Base-by-base conservation (phyloP, 148 eudicot species). In the Mesembryanthemum crystallinum region DNA sequence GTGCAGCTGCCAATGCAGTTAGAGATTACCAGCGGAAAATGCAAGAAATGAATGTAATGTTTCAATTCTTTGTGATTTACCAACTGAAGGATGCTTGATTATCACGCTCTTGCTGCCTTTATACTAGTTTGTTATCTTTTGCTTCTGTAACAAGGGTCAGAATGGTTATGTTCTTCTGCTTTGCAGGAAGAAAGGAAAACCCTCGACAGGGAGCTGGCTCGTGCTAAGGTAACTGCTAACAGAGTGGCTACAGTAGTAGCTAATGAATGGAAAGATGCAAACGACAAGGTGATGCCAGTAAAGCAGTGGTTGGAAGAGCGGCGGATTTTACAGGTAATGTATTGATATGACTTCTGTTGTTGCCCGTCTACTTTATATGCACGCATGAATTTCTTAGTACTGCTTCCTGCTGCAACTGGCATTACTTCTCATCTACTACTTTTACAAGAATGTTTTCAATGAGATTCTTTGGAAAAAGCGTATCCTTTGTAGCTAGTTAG, bases 241-340 rank as follows among this genome's bases (percentile, higher is more conserved):
- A 88, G 99, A 73, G 99, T 95, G 67, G 99, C 97, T 77, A 87
- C 85, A 71, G 97, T 95, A 13, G 97, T 95, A 60, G 99, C 99
- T 47, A 95, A 95, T 85, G 99, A 95, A 64, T 95, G 99, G 99
- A 95, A 95, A 87, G 99, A 92, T 87, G 92, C 86, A 57, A 91
- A 83, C 71, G 96, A 95, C 81, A 95, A 95, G 86, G 99, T 91
- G 72, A 95, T 95, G 99, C 99, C 99, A 64, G 97, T 95, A 47
- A 95, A 90, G 76, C 97, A 95, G 80, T 95, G 99, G 99, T 92
- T 95, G 58, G 99, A 95, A 81, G 99, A 95, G 78, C 86, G 99
- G 80, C 89, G 87, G 72, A 81, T 88, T 77, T 85, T 88, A 67
- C 99, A 95, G 97, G 99, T 81, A 85, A 57, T 62, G 18, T 55